A percentile compares a stretch with the other conserved stretches of the same genome.
These are phyloP conservation scores for Hyphopichia wangnamkhiaoensis DNA, from an alignment of 1,139 yeast genomes.

Conservation along the genomic window DNA sequence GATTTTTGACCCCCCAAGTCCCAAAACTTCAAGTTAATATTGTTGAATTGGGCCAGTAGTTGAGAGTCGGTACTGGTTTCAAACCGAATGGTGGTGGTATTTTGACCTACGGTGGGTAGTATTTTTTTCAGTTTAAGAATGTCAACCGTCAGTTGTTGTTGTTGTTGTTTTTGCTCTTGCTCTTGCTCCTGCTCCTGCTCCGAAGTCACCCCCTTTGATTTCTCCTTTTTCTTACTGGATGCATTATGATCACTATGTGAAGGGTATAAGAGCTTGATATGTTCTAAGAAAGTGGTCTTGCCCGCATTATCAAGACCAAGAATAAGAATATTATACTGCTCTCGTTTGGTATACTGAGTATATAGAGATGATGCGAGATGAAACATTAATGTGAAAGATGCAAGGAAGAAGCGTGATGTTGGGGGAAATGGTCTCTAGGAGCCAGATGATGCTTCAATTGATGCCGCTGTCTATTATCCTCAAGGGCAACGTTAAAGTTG, in stretches of 20 bases:
- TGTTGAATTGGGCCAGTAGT: constrained; percentile 40
- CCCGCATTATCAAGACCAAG: constrained; percentile 96
- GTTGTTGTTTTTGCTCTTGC: constrained; percentile 13
- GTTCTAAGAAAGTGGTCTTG: constrained; percentile 64
- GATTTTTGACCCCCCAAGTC: constrained; percentile 94
- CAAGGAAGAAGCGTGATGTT: too few relatives aligned
- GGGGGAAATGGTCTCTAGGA: too few relatives aligned
- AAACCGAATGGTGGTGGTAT: constrained; percentile 50
- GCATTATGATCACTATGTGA: constrained; percentile 24
- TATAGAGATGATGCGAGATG: constrained; percentile 49
- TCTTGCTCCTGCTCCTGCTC: too few relatives aligned
- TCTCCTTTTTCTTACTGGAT: constrained; percentile 14
- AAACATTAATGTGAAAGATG: constrained; percentile 28
- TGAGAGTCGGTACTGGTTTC: constrained; percentile 29
- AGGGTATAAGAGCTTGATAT: constrained; percentile 42
- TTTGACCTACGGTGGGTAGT: constrained; percentile 61
- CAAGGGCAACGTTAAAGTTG: not conserved
- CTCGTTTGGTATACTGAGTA: constrained; percentile 49
- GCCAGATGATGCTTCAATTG: too few relatives aligned
- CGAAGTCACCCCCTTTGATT: constrained; percentile 5
- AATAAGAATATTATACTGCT: constrained; percentile 62
- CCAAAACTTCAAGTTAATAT: constrained; percentile 78
- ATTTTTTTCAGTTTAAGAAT: constrained; percentile 41
- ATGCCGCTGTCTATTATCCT: too few relatives aligned
- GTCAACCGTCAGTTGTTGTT: constrained; percentile 20